Base-by-base conservation (phyloP, 2,329 filamentous ascomycete genomes). In the Aspergillus udagawae region DNA sequence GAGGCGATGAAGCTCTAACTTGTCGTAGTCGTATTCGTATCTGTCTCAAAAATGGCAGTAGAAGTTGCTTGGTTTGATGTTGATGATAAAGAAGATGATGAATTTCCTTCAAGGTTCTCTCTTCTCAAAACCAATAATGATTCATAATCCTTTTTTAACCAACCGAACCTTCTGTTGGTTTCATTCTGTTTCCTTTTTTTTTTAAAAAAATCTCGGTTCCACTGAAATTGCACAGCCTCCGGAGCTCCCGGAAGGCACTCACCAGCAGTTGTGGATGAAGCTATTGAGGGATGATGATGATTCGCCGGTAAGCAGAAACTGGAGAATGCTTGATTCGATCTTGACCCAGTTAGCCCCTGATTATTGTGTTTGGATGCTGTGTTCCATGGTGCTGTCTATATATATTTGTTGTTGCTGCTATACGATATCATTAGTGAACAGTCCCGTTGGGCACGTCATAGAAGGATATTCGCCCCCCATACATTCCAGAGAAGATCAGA, bases 141-240 rank as follows among this genome's bases (percentile, higher is more conserved):
- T 38, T 38, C 32, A 38, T 38, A 17, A 38, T 17, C 32, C 1
- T 38, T 38, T 29, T 7, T 17, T 7, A 17, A 7, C 5, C 32
- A 38, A 17, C 32, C 2, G 32, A 7, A 38, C 14, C n/a, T 38
- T 35, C 32, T 17, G 32, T 38, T 38, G 32, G 12, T 41, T 48
- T 47, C 23, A 14, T 21, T 54, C 21, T 14, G 10, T 3, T 14
- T 17, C 12, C 2, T 35, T 14, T 17, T 35, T 17, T 17, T 35
- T 35, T 35, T 6, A n/a, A n/a, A n/a, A n/a, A n/a, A n/a, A 17
- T 35, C 32, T 5, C 23, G 25, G 3, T 23, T 45, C 27, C 9
- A 29, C n/a, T n/a, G 28, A 29, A 45, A 65, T 59, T 60, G 54
- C 63, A 65, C 62, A 64, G 63, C 63, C 63, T 60, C 58, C 58